phyloP scores from a whole-genome alignment of 305 asterid genomes.

The Fraxinus paxiana region DNA sequence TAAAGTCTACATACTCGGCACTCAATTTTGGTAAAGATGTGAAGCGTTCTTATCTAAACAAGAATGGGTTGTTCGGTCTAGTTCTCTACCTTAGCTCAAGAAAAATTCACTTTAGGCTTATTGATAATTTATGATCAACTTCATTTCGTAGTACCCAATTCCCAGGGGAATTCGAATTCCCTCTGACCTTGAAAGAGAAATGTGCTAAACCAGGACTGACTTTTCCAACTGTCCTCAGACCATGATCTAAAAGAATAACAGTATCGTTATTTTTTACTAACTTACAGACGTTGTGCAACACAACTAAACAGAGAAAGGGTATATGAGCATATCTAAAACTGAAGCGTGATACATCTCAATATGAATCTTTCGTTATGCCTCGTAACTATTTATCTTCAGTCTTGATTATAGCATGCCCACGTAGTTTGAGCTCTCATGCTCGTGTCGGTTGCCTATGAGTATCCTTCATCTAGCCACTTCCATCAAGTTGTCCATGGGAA shows the following conservation, averaged over 20 bases:
- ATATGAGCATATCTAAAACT: not conserved
- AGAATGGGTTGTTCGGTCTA: not conserved
- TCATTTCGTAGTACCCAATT: not conserved
- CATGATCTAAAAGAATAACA: not conserved
- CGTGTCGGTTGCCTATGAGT: not conserved
- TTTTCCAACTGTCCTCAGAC: not conserved
- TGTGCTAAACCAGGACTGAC: not conserved
- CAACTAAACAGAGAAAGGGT: not conserved
- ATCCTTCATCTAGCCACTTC: conserved; percentile 52
- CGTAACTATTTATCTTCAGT: not conserved
- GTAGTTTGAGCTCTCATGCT: not conserved
- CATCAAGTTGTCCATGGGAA: conserved; percentile 79
- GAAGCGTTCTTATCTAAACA: not conserved
- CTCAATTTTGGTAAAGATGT: not conserved
- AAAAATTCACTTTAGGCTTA: not conserved
- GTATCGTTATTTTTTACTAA: not conserved
- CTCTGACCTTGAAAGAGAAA: not conserved
- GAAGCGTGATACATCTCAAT: not conserved
- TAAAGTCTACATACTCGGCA: not conserved
- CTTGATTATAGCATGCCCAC: not conserved
- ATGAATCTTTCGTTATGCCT: not conserved
- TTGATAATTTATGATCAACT: not conserved
- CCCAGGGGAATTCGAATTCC: not conserved
- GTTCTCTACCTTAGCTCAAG: not conserved
- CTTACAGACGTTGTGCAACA: not conserved